Conservation (phyloP, 2,329 filamentous ascomycete genomes). For the Aspergillus persii region DNA sequence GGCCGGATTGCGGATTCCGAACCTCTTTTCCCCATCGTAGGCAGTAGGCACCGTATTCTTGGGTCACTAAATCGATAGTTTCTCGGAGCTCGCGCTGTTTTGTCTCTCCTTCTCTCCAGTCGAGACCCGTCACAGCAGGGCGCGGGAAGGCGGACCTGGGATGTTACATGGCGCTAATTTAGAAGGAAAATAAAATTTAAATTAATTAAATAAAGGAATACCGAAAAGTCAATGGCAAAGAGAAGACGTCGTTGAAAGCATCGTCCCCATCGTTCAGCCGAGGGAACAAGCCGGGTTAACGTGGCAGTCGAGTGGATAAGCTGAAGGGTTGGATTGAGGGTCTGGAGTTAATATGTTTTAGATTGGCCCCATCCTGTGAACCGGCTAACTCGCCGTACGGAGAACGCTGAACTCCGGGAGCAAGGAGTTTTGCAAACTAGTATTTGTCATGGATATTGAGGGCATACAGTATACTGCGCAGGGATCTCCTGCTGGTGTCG, state of each 20-base stretch:
- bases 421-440: not conserved
- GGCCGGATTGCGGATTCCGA: not conserved
- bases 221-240: too few relatives aligned
- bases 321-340: not conserved
- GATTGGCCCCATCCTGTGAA: not conserved
- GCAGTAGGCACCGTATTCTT: not conserved
- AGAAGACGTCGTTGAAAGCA: not conserved
- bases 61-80: not conserved
- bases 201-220: too few relatives aligned
- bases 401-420: not conserved
- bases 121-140: not conserved
- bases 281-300: not conserved
- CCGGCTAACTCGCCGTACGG: not conserved
- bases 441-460: too few relatives aligned
- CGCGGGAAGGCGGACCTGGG: not conserved
- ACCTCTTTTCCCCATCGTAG: not conserved
- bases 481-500: too few relatives aligned
- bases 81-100: not conserved
- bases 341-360: not conserved
- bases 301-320: conserved; percentile 2
- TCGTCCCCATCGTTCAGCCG: conserved; percentile 2
- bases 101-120: not conserved
- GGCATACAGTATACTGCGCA: too few relatives aligned
- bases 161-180: too few relatives aligned
- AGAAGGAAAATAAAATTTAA: too few relatives aligned